Conservation (phyloP, 257 asterid genomes). For the Przewalskia tangutica region DNA sequence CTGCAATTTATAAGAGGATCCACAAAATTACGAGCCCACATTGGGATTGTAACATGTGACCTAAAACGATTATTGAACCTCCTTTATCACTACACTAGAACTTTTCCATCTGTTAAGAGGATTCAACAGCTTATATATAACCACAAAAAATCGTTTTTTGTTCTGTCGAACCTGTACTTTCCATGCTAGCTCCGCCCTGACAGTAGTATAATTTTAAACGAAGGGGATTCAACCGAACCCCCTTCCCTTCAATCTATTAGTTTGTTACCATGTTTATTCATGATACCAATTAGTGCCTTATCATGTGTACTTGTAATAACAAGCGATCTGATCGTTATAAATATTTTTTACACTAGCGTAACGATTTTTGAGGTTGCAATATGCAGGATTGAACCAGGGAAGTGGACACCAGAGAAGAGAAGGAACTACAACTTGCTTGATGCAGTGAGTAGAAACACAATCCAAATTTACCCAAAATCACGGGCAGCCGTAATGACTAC, state of each 20-base stretch:
- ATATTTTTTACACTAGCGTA: neutral
- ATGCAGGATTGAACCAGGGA: conserved; percentile 47
- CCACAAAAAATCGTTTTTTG: too few species aligned
- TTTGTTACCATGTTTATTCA: neutral
- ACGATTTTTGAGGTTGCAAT: too few species aligned
- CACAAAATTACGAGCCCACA: neutral
- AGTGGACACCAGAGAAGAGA: conserved; percentile 34
- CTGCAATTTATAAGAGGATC: neutral
- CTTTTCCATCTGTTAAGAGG: neutral
- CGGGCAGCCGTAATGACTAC: conserved; percentile 52
- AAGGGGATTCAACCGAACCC: neutral
- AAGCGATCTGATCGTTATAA: neutral
- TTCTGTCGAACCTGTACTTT: neutral
- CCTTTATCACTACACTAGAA: neutral
- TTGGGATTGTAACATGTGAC: neutral
- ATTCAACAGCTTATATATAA: too few species aligned
- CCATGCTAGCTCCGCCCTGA: too few species aligned
- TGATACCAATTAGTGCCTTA: neutral
- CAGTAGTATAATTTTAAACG: neutral
- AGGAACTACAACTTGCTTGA: conserved; percentile 41
- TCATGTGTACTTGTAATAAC: too few species aligned
- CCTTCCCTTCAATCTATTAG: neutral
- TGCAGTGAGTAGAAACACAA: conserved; percentile 43
- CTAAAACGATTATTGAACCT: neutral
- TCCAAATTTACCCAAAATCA: conserved; percentile 45